Conservation (phyloP, 768 basidiomycete genomes). For the Boletus insuetus region DNA sequence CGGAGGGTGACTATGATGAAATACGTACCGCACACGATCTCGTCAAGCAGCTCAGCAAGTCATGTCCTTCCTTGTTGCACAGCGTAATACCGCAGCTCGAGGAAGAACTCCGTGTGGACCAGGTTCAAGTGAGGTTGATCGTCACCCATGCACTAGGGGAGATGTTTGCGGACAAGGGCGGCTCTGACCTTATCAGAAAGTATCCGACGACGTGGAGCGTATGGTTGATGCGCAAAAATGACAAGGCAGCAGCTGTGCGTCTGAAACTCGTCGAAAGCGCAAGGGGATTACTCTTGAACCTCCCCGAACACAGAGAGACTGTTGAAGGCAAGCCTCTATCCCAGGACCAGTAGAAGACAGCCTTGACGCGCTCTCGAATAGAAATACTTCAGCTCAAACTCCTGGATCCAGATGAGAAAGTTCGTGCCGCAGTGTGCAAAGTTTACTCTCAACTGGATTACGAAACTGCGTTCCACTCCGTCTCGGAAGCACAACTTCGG, state of each 20-base stretch:
- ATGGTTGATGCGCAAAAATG: constrained; percentile 79
- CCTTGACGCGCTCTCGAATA: constrained; percentile 25
- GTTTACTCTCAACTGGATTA: constrained; percentile 84
- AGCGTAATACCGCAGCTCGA: constrained; percentile 93
- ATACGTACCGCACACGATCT: constrained; percentile 80
- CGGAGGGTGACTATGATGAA: constrained; percentile 57
- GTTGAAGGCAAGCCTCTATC: constrained; percentile 63
- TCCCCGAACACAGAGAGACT: constrained; percentile 63
- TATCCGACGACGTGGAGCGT: constrained; percentile 83
- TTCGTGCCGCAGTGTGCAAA: constrained; percentile 81
- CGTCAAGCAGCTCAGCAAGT: constrained; percentile 75
- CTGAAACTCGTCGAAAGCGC: constrained; percentile 75
- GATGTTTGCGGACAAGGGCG: constrained; percentile 82
- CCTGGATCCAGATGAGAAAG: constrained; percentile 86
- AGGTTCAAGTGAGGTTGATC: constrained; percentile 65
- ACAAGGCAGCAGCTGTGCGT: constrained; percentile 69
- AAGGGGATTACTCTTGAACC: constrained; percentile 55
- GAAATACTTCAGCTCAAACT: constrained; percentile 65
- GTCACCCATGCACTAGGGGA: constrained; percentile 86
- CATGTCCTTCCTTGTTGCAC: constrained; percentile 78
- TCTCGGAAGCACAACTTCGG: constrained; percentile 59
- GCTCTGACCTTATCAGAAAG: constrained; percentile 69
- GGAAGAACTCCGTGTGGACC: constrained; percentile 81
- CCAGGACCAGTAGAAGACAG: not conserved
- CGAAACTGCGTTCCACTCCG: constrained; percentile 84